A percentile compares a stretch with the other conserved stretches of the same genome.
Conservation (phyloP, 306 rosid genomes). For the Adenanthera pavonina region DNA sequence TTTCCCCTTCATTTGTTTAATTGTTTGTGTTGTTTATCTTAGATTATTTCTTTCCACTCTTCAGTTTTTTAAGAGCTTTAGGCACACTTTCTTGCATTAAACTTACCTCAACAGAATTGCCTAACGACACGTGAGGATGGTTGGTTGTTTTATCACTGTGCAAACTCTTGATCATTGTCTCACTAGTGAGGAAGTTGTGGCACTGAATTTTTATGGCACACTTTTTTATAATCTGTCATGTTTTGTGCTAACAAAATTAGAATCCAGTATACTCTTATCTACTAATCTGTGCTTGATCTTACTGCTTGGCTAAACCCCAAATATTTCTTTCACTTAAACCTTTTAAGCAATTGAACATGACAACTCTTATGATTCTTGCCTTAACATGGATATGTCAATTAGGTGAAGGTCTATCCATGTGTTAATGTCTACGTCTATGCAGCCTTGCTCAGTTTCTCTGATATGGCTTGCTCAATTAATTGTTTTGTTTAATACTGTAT, state of each 20-base stretch:
- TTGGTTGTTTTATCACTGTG: background rate
- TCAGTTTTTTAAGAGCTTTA: background rate
- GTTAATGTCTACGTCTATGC: background rate
- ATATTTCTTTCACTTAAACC: background rate
- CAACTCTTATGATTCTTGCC: background rate
- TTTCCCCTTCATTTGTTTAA: background rate
- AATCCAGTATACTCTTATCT: background rate
- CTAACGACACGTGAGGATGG: background rate
- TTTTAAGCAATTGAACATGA: background rate
- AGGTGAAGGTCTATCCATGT: constrained; percentile 13
- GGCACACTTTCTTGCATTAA: constrained; percentile 2
- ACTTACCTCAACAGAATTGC: background rate
- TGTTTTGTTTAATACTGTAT: background rate
- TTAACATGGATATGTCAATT: background rate
- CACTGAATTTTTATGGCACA: background rate
- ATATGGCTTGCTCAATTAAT: background rate
- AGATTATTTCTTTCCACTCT: background rate
- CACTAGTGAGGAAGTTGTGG: background rate
- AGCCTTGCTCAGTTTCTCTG: background rate
- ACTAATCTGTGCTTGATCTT: background rate
- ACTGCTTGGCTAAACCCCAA: background rate
- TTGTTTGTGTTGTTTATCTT: background rate
- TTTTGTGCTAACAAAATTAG: background rate
- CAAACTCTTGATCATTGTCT: constrained; percentile 12
- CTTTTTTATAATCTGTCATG: background rate